A percentile compares a stretch with the other conserved stretches of the same genome.
phyloP scores from a whole-genome alignment of 345 rosid species.

The Eucalyptus virginea region DNA sequence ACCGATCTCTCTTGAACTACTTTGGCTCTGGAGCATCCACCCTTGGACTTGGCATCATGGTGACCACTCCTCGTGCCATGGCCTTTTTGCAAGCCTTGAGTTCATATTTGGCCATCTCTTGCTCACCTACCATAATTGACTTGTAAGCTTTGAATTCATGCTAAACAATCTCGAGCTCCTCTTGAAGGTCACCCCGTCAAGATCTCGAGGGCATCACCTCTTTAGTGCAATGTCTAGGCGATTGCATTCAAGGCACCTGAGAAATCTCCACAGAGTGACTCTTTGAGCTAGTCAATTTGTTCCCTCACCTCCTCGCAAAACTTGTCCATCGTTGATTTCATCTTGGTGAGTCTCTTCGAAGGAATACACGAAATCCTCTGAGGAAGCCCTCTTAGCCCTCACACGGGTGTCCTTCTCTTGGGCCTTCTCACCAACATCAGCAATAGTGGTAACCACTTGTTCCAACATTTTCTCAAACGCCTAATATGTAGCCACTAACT shows the following conservation, averaged over 20 bases:
- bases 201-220: not conserved
- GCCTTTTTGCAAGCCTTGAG: not conserved
- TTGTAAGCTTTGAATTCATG: not conserved
- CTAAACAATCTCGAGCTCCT: not conserved
- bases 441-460: not conserved
- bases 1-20: not conserved
- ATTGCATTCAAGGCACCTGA: not conserved
- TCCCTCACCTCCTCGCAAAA: not conserved
- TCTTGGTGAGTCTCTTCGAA: not conserved
- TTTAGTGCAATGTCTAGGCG: not conserved
- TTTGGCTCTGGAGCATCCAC: not conserved
- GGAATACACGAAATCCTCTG: not conserved
- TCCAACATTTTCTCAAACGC: not conserved
- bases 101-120: not conserved
- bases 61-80: not conserved
- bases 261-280: not conserved
- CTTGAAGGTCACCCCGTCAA: not conserved
- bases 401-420: not conserved
- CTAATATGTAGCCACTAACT: not conserved
- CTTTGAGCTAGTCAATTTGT: not conserved
- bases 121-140: not conserved
- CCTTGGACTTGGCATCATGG: not conserved
- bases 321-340: not conserved
- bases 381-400: not conserved
- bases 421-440: not conserved